phyloP scores from a whole-genome alignment of 2,329 filamentous ascomycete genomes.

The Trichocomaceae sp. region DNA sequence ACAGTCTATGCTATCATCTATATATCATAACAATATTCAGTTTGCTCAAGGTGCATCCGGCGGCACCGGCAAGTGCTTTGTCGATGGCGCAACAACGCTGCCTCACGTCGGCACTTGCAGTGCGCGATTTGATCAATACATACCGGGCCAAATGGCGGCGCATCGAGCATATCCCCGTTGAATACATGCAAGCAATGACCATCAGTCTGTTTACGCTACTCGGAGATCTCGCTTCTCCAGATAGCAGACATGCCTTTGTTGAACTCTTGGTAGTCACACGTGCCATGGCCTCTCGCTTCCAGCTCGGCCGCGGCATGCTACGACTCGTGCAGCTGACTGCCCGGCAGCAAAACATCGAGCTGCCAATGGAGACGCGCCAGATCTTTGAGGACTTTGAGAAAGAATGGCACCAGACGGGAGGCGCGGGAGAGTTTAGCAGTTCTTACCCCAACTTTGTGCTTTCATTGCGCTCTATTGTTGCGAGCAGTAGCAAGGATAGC shows the following conservation, averaged over 20 bases:
- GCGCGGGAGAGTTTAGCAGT: constrained; percentile 7
- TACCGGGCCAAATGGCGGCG: constrained; percentile 10
- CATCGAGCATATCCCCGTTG: constrained; percentile 8
- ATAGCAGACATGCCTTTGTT: constrained; percentile 11
- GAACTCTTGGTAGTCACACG: constrained; percentile 7
- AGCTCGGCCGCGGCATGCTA: constrained; percentile 8
- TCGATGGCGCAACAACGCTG: constrained; percentile 4
- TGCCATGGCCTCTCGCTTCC: constrained; percentile 7
- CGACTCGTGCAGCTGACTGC: constrained; percentile 10
- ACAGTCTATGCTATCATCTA: constrained; percentile 5
- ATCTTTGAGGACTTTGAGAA: constrained; percentile 11
- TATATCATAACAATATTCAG: constrained; percentile 11
- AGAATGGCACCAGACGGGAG: constrained; percentile 3
- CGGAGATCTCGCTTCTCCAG: constrained; percentile 2
- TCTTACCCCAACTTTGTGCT: constrained; percentile 11
- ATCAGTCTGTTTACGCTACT: constrained; percentile 10
- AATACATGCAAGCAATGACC: constrained; percentile 9
- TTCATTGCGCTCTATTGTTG: constrained; percentile 6
- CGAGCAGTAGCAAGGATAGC: neutral
- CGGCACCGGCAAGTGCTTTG: neutral
- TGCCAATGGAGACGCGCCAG: constrained; percentile 6
- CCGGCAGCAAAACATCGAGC: constrained; percentile 7
- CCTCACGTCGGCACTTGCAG: constrained; percentile 3
- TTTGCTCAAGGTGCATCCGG: constrained; percentile 9
- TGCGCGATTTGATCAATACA: constrained; percentile 6